phyloP scores from a whole-genome alignment of 257 asterid species.

The Vinca minor region DNA sequence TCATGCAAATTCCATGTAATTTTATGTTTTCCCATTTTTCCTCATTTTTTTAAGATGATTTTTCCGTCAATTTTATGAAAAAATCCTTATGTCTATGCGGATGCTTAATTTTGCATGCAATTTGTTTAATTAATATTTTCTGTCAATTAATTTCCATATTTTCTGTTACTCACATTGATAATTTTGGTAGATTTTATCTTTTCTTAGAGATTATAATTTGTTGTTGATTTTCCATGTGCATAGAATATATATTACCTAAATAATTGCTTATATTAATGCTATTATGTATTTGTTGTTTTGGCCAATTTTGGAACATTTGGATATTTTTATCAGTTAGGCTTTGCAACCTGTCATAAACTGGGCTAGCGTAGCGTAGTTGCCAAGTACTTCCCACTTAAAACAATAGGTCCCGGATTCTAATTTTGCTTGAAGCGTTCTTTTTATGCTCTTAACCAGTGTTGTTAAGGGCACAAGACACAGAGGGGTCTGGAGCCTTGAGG shows the following conservation, averaged over 20 bases:
- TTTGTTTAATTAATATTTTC: not conserved
- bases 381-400: not conserved
- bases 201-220: not conserved
- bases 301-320: not conserved
- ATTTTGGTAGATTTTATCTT: not conserved
- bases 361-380: too few relatives aligned
- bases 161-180: not conserved
- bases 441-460: too few relatives aligned
- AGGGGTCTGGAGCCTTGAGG: too few relatives aligned
- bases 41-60: not conserved
- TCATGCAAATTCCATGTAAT: conserved; percentile 76
- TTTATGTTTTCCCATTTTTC: not conserved
- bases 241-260: not conserved
- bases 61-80: not conserved
- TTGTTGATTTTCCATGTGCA: not conserved
- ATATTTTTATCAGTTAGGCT: not conserved
- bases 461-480: too few relatives aligned
- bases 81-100: not conserved
- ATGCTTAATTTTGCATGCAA: not conserved
- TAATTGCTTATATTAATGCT: not conserved
- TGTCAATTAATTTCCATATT: too few relatives aligned
- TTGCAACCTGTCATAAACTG: not conserved
- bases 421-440: too few relatives aligned
- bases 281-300: not conserved
- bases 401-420: too few relatives aligned